phyloP scores from a whole-genome alignment of 192 early-diverging fungal species.

The Coemansia sp. region DNA sequence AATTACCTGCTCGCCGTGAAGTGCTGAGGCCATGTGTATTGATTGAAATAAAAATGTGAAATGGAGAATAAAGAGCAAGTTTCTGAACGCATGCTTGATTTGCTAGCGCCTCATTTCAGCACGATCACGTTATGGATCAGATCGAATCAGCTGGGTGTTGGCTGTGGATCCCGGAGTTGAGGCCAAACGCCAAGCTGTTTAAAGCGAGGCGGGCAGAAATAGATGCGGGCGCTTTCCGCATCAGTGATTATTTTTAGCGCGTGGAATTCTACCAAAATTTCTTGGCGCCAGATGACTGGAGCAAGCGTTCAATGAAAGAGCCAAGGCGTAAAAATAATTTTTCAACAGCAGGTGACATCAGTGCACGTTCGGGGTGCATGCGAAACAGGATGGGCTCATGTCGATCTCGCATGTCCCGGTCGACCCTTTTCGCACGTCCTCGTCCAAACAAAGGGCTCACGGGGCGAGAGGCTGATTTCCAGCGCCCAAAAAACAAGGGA shows the following conservation, averaged over 20 bases:
- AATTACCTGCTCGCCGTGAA: conserved; percentile 35
- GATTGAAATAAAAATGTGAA: not conserved
- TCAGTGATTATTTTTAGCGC: not conserved
- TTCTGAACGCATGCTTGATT: not conserved
- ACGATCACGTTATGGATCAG: not conserved
- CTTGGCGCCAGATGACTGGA: not conserved
- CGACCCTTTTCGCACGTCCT: not conserved
- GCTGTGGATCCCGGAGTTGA: not conserved
- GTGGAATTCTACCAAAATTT: not conserved
- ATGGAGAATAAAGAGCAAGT: not conserved
- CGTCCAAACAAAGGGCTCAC: not conserved
- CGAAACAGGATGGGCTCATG: not conserved
- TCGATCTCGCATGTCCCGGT: not conserved
- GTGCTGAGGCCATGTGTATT: conserved; percentile 24
- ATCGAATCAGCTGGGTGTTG: not conserved
- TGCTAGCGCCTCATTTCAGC: not conserved
- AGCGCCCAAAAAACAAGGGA: not conserved
- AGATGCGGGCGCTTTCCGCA: not conserved
- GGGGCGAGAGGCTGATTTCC: not conserved
- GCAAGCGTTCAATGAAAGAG: not conserved
- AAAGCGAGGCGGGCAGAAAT: not conserved
- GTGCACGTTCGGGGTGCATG: not conserved
- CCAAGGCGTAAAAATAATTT: too few species aligned
- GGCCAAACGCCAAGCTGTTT: not conserved
- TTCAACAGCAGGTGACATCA: not conserved